phyloP scores from a whole-genome alignment of 2,329 filamentous ascomycete species.

The Paraphaeosphaeria sporulosa region DNA sequence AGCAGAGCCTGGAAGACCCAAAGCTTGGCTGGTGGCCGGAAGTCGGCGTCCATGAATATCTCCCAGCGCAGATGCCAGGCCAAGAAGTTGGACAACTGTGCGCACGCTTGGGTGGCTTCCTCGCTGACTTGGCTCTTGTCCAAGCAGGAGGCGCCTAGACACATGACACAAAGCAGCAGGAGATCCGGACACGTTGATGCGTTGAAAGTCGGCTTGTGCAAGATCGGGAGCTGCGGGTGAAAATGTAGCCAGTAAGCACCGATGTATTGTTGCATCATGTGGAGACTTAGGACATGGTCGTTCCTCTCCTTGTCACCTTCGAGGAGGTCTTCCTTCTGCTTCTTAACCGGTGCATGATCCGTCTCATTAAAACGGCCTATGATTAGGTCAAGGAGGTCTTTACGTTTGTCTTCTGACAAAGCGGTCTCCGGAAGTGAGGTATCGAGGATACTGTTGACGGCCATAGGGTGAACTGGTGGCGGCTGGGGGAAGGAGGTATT shows the following conservation, averaged over 20 bases:
- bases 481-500: conserved; percentile 58
- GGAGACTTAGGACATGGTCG: conserved; percentile 74
- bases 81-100: conserved; percentile 85
- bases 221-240: conserved; percentile 90
- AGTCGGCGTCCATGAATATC: conserved; percentile 90
- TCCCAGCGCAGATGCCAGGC: conserved; percentile 96
- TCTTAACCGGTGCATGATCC: conserved; percentile 74
- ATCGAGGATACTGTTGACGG: conserved; percentile 84
- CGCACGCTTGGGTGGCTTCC: conserved; percentile 76
- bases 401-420: conserved; percentile 86
- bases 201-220: conserved; percentile 93
- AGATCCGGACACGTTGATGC: conserved; percentile 86
- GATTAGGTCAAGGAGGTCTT: conserved; percentile 83
- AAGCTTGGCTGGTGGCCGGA: conserved; percentile 88
- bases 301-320: conserved; percentile 76
- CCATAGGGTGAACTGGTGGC: conserved; percentile 81
- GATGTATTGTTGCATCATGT: conserved; percentile 94
- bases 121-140: conserved; percentile 78
- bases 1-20: conserved; percentile 95
- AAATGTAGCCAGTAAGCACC: conserved; percentile 94
- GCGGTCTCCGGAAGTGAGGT: conserved; percentile 79
- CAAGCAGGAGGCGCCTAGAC: conserved; percentile 87
- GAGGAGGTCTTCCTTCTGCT: conserved; percentile 78
- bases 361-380: conserved; percentile 81
- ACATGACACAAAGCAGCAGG: conserved; percentile 86